Percentiles rank a stretch among this genome's conserved stretches.
Conservation (phyloP, 441 rosid genomes). For the Flueggea neowawraea region DNA sequence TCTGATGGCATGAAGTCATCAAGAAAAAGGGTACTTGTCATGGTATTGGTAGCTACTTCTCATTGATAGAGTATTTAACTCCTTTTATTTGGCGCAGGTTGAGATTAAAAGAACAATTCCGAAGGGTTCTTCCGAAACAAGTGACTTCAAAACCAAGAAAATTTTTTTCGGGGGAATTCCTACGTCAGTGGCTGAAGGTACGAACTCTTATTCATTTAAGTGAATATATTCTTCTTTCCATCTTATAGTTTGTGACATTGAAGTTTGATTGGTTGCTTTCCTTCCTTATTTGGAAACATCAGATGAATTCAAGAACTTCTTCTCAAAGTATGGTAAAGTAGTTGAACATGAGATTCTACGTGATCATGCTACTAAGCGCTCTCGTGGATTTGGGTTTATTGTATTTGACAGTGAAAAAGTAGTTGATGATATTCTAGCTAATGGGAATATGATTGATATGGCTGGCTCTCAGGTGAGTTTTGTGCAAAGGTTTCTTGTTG, state of each 20-base stretch:
- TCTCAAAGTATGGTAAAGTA: conserved; percentile 67
- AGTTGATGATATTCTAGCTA: conserved; percentile 76
- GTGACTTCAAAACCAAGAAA: conserved; percentile 82
- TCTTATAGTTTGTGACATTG: no score
- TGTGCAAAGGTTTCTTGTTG: conserved; percentile 7
- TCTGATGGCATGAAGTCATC: no score
- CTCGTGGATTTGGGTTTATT: conserved; percentile 91
- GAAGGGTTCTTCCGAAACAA: conserved; percentile 70
- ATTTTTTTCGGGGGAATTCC: conserved; percentile 95
- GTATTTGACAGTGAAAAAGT: conserved; percentile 80
- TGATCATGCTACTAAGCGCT: conserved; percentile 85
- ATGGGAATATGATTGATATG: conserved; percentile 94
- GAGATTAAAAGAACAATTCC: conserved; percentile 94
- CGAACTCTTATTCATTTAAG: conserved; percentile 1
- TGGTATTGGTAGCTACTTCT: no score
- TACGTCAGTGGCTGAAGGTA: conserved; percentile 72
- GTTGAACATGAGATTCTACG: conserved; percentile 78
- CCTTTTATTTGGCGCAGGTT: conserved; percentile 39
- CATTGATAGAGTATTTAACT: no score
- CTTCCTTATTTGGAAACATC: conserved; percentile 2
- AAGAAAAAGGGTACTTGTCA: no score
- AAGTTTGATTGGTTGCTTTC: background rate
- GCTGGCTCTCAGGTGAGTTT: conserved; percentile 85
- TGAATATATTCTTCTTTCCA: background rate
- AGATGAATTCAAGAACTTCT: conserved; percentile 77